Percentiles rank a stretch among this genome's conserved stretches.
phyloP scores from a whole-genome alignment of 805 yeast species.

The Ogataea saltuana region DNA sequence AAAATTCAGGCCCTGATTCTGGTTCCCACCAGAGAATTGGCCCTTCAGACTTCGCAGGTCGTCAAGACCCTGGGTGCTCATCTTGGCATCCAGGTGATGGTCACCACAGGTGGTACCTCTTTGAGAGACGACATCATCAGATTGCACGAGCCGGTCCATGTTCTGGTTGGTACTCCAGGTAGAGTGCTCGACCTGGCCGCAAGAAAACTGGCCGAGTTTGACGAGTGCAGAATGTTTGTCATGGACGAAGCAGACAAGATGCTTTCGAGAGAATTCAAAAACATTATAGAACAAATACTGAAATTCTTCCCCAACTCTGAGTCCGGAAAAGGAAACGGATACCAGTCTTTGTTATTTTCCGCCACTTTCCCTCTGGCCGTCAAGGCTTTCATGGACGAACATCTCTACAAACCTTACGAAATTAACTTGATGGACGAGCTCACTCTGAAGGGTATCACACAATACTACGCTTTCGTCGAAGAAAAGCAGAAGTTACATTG shows the following conservation, averaged over 20 bases:
- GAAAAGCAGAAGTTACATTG: constrained; percentile 96
- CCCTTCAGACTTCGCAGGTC: constrained; percentile 96
- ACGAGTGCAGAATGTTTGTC: constrained; percentile 82
- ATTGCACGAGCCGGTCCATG: constrained; percentile 89
- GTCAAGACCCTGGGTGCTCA: constrained; percentile 95
- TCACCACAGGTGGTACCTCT: constrained; percentile 96
- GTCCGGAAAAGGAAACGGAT: constrained; percentile 41
- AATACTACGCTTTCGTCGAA: constrained; percentile 97
- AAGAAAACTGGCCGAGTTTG: constrained; percentile 81
- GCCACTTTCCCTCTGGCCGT: constrained; percentile 97
- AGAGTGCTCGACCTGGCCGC: constrained; percentile 93
- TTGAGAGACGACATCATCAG: constrained; percentile 92
- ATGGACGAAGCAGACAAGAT: constrained; percentile 99
- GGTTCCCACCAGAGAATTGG: constrained; percentile 97
- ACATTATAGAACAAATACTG: constrained; percentile 83
- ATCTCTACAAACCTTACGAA: constrained; percentile 88
- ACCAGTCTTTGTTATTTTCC: constrained; percentile 84
- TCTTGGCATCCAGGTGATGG: constrained; percentile 91
- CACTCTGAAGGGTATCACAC: constrained; percentile 94
- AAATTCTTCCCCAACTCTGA: constrained; percentile 65
- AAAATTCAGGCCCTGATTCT: constrained; percentile 89
- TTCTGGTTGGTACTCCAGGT: constrained; percentile 97
- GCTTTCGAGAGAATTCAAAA: constrained; percentile 86
- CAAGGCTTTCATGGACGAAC: constrained; percentile 87
- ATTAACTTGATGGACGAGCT: constrained; percentile 97